phyloP scores from a whole-genome alignment of 768 basidiomycete genomes.

The Favolaschia claudopus region DNA sequence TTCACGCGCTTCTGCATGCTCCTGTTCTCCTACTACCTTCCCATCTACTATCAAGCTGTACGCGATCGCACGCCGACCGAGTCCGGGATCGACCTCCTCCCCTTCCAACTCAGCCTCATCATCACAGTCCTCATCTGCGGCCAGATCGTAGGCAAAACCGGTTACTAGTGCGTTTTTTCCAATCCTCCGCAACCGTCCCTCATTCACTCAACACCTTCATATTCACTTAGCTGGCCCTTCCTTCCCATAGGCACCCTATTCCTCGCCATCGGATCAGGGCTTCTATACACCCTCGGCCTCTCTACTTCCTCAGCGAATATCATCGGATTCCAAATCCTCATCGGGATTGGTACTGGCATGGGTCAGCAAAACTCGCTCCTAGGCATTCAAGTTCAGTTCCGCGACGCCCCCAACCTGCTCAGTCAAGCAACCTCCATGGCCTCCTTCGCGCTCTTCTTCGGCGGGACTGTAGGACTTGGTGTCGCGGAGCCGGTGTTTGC shows the following conservation, averaged over 20 bases:
- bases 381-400: conserved; percentile 17
- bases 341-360: background rate
- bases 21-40: background rate
- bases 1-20: background rate
- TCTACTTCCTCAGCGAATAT: background rate
- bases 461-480: conserved; percentile 12
- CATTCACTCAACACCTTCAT: too few species aligned
- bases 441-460: conserved; percentile 22
- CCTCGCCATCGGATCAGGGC: conserved; percentile 1
- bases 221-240: conserved; percentile 23
- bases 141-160: too few species aligned
- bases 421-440: conserved; percentile 23
- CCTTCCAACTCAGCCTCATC: background rate
- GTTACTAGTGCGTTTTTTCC: too few species aligned
- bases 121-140: too few species aligned
- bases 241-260: conserved; percentile 7
- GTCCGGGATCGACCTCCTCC: background rate
- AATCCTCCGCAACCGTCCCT: too few species aligned
- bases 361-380: conserved; percentile 10
- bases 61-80: background rate
- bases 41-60: background rate
- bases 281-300: conserved; percentile 4
- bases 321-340: conserved; percentile 15
- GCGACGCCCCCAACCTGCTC: background rate
- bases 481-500: conserved; percentile 24